A percentile compares a stretch with the other conserved stretches of the same genome.
These are phyloP conservation scores for Coemansia sp. DNA, from an alignment of 192 early-diverging fungal genomes.

Conservation along the genomic window DNA sequence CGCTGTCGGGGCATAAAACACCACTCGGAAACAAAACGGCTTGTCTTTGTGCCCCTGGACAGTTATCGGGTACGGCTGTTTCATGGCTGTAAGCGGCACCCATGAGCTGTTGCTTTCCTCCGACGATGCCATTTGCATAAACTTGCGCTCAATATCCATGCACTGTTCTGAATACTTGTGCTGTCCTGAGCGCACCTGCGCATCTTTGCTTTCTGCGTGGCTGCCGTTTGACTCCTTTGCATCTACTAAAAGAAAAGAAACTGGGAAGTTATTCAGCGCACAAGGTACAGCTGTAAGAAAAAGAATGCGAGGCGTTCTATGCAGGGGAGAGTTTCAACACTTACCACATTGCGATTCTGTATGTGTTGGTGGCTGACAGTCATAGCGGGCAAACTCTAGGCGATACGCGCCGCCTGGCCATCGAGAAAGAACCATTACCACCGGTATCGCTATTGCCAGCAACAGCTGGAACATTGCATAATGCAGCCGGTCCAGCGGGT, in stretches of 20 bases:
- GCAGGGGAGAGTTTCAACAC: neutral
- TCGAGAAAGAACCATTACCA: neutral
- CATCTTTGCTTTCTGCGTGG: neutral
- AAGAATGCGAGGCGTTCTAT: too few species aligned
- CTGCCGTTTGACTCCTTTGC: neutral
- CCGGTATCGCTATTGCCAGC: constrained; percentile 19
- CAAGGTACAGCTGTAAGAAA: too few species aligned
- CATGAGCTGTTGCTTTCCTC: constrained; percentile 15
- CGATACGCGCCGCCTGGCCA: neutral
- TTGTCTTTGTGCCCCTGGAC: constrained; percentile 37
- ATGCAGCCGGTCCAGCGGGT: constrained; percentile 48
- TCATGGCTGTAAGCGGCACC: constrained; percentile 21
- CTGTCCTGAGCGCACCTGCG: neutral
- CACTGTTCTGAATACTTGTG: constrained; percentile 35
- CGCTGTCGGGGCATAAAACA: constrained; percentile 32
- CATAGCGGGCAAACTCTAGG: neutral
- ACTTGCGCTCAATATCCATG: constrained; percentile 26
- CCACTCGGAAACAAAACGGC: constrained; percentile 48
- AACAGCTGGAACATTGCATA: constrained; percentile 46
- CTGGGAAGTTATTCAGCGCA: too few species aligned
- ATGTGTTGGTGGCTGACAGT: neutral
- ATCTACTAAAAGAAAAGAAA: constrained; percentile 2
- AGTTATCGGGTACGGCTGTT: constrained; percentile 33
- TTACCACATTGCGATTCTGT: neutral
- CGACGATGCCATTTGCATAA: constrained; percentile 24